Base-by-base conservation (phyloP, 169 alveolate genomes). In the Cryptosporidium meleagridis region DNA sequence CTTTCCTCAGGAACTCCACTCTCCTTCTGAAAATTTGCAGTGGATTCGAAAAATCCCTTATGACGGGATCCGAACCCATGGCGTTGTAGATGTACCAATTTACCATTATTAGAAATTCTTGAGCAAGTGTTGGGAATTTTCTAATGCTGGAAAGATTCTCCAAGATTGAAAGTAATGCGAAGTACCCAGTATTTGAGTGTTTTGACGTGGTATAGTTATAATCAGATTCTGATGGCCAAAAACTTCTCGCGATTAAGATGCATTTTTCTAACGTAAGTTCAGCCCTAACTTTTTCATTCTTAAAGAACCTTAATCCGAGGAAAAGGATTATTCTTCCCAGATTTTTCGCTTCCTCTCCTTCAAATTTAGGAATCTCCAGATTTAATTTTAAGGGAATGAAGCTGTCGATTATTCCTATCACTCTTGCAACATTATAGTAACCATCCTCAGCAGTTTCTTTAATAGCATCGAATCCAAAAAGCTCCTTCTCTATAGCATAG, bases 11-110 rank as follows among this genome's bases (percentile, higher is more conserved):
- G 12, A 37, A 67, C 9, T 67, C 23, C 35, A n/a, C 23, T 21
- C 35, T 39, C 29, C 33, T 67, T 29, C 8, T 29, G 14, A 18
- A 33, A 9, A 70, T 18, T n/a, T 23, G 48, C 14, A 26, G 0
- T 3, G 31, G 23, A 18, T 41, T 26, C 37, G 37, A n/a, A 45
- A 48, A 45, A 9, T 70, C 45, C 62, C 62, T 21, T 26, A 44
- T 33, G 14, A 33, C 16, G 62, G 85, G 45, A 21, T 33, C 85
- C 67, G 67, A 55, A 48, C 62, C 58, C 41, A 70, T 70, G 31
- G 10, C 58, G 2, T n/a, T 7, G 12, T 45, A 52, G 4, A 70
- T 23, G 23, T 45, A 70, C 85, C 69, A 21, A 21, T 70, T 33
- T 9, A 45, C 5, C 3, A 51, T 33, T 1, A 26, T 8, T 5